Conservation (phyloP, 352 stramenopile genomes). For the Pythium insidiosum region DNA sequence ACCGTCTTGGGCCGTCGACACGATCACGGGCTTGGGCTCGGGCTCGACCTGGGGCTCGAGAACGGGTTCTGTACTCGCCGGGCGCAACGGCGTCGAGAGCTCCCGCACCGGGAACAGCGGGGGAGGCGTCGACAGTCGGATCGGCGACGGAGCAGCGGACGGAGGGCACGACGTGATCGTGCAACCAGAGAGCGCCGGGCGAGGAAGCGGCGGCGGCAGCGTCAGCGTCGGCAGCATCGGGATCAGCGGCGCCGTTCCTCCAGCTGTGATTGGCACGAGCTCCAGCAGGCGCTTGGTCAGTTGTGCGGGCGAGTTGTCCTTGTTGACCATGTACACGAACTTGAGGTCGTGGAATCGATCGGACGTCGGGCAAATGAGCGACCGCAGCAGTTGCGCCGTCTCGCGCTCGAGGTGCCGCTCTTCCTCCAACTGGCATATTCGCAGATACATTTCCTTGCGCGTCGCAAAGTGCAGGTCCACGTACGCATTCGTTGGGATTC, state of each 20-base stretch:
- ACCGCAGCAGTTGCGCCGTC: constrained; percentile 59
- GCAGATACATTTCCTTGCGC: constrained; percentile 83
- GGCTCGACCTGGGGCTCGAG: no score
- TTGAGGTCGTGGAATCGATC: constrained; percentile 82
- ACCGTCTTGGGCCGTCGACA: no score
- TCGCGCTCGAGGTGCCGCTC: constrained; percentile 60
- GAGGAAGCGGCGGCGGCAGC: constrained; percentile 1
- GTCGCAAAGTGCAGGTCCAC: constrained; percentile 81
- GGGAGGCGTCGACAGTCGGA: no score
- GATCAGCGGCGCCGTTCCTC: constrained; percentile 22
- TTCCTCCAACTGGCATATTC: constrained; percentile 73
- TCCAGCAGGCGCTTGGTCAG: constrained; percentile 75
- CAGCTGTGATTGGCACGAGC: constrained; percentile 38
- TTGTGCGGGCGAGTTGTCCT: constrained; percentile 59
- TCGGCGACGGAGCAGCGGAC: not conserved
- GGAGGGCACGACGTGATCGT: no score
- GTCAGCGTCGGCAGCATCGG: constrained; percentile 16
- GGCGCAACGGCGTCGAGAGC: no score
- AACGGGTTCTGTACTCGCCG: no score
- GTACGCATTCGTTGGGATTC: constrained; percentile 70
- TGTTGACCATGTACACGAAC: constrained; percentile 87
- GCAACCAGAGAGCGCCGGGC: not conserved
- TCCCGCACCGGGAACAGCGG: no score
- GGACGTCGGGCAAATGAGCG: constrained; percentile 78
- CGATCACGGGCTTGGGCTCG: no score